Base-by-base conservation (phyloP, 2,329 filamentous ascomycete genomes). In the Talaromyces sp. region DNA sequence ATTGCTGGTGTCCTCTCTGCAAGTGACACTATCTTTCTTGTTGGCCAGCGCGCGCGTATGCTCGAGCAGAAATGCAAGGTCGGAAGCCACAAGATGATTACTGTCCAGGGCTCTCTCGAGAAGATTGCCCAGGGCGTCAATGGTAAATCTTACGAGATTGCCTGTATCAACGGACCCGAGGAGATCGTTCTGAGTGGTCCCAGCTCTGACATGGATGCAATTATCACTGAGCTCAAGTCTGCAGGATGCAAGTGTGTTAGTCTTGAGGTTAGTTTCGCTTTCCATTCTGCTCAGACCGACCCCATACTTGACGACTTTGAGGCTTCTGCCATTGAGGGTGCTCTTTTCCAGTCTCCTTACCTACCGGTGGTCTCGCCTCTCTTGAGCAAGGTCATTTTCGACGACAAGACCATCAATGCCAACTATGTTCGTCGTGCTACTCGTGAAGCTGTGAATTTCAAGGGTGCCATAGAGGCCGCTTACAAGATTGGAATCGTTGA, bases 161-260 rank as follows among this genome's bases (percentile, higher is more conserved):
- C 91, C n/a, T 94, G 91, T 79, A 84, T 92, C 74, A 95, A 95
- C 70, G 88, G 89, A 0, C 88, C 89, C 0, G 83, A 87, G 61
- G 90, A 92, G 73, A 92, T 88, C 7, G 91, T 94, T 2, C 82
- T 94, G 31, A 87, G 86, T 68, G 77, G 85, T 22, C 84, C 82
- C 60, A 85, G 86, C 60, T 81, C 88, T 47, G 82, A 89, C 67
- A 86, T 90, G 62, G 81, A 85, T 67, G 80, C 81, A 5, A 79
- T 88, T 24, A 19, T 47, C 5, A 24, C 43, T 47, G 43, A 22
- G 9, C 80, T 89, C 3, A 74, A 79, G n/a, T 74, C 76, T 14
- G 79, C 82, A 66, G 85, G 85, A 2, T 84, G 88, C 76, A 88
- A 88, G 75, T 84, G 83, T 64, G 87, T 84, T 14, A 85, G 85